phyloP scores from a whole-genome alignment of 192 early-diverging fungal genomes.

The Backusella australiensis region DNA sequence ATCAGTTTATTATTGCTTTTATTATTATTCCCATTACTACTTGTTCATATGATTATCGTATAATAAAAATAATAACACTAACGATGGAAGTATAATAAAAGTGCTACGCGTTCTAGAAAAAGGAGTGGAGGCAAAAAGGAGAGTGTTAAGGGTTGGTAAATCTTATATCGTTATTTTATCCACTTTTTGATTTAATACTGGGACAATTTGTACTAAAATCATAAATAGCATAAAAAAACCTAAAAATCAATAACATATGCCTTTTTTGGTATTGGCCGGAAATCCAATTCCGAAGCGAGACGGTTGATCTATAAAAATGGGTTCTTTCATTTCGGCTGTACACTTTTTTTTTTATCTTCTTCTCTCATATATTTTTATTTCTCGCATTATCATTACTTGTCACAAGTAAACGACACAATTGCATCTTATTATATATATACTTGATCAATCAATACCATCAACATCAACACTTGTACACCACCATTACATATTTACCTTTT shows the following conservation, averaged over 20 bases:
- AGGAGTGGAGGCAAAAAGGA: slow-evolving; percentile 1
- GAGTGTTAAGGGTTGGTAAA: neutral
- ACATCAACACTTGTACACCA: neutral
- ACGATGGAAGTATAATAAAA: neutral
- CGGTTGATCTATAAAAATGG: neutral
- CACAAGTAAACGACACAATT: neutral
- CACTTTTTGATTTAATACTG: neutral
- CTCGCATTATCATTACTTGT: neutral
- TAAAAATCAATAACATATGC: neutral
- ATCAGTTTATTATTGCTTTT: neutral
- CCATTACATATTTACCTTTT: neutral
- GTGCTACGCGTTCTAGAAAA: slow-evolving; percentile 3
- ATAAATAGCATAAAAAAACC: neutral
- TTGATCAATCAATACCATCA: neutral
- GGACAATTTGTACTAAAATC: neutral
- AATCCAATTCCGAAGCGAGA: neutral
- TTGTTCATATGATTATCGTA: neutral
- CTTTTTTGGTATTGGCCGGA: neutral
- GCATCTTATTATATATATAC: neutral
- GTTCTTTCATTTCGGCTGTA: neutral
- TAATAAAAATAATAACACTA: neutral
- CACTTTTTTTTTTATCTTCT: neutral
- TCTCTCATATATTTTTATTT: neutral
- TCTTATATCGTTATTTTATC: neutral
- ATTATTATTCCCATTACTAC: neutral